Evolutionary conservation across 2,329 filamentous ascomycete species (phyloP).

Genomic region (Tolypocladium pustulatum): DNA sequence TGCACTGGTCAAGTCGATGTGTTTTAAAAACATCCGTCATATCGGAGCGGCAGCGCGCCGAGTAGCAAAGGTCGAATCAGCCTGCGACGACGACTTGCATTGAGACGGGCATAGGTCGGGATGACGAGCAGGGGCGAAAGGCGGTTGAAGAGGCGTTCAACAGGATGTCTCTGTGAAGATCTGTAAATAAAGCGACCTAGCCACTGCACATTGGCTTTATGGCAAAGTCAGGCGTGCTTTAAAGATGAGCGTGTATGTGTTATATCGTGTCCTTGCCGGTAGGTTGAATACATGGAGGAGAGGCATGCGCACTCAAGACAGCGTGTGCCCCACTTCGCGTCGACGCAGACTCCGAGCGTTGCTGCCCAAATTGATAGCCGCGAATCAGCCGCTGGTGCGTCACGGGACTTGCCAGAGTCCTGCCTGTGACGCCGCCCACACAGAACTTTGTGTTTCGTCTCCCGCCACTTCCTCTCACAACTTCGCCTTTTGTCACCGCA

Average conservation of each 20-base stretch:
- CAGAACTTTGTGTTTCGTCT: neutral
- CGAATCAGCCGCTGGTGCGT: neutral
- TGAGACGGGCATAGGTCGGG: conserved; percentile 1
- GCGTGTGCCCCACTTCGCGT: neutral
- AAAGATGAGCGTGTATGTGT: neutral
- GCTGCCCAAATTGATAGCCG: neutral
- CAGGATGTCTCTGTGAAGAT: neutral
- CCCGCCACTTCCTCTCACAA: neutral
- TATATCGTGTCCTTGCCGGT: neutral
- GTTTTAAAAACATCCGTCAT: conserved; percentile 94
- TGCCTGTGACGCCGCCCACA: neutral
- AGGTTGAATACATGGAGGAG: neutral
- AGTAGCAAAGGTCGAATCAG: neutral
- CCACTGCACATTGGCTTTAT: neutral
- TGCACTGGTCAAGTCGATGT: conserved; percentile 90
- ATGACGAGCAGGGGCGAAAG: neutral
- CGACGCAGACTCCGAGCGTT: neutral
- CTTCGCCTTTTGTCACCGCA: neutral
- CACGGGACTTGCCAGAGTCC: neutral
- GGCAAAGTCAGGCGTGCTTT: neutral
- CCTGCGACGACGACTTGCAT: neutral
- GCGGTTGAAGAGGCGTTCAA: neutral
- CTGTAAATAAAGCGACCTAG: neutral
- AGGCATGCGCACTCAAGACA: neutral
- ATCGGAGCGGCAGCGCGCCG: conserved; percentile 17